A percentile compares a stretch with the other conserved stretches of the same genome.
phyloP scores from a whole-genome alignment of 2,329 filamentous ascomycete genomes.

The Stachybotrys chartarum region DNA sequence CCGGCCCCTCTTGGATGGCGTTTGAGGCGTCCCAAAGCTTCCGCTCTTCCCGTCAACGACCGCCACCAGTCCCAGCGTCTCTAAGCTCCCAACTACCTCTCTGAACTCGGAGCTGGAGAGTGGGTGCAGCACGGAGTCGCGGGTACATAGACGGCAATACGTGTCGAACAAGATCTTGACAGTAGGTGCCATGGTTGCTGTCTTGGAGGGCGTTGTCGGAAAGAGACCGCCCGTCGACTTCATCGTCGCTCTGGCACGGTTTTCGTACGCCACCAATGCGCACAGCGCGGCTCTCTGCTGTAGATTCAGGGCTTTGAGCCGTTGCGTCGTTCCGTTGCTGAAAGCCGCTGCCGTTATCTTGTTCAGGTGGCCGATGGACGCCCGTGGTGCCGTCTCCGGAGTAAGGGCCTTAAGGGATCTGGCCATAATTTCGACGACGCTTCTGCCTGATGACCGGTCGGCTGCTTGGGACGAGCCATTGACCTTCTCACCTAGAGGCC shows the following conservation, averaged over 20 bases:
- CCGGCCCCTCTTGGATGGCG: constrained; percentile 63
- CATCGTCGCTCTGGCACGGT: constrained; percentile 49
- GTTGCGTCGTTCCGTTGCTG: constrained; percentile 78
- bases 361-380: constrained; percentile 84
- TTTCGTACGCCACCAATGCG: constrained; percentile 80
- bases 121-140: constrained; percentile 82
- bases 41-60: constrained; percentile 64
- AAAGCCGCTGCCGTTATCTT: constrained; percentile 86
- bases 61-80: constrained; percentile 75
- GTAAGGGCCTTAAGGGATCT: constrained; percentile 57
- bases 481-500: constrained; percentile 71
- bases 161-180: constrained; percentile 78
- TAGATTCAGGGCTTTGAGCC: constrained; percentile 80
- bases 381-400: constrained; percentile 74
- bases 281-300: constrained; percentile 96
- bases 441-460: constrained; percentile 24
- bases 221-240: constrained; percentile 31
- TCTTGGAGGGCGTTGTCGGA: constrained; percentile 53
- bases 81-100: constrained; percentile 82
- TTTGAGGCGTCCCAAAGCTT: constrained; percentile 56
- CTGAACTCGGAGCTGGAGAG: constrained; percentile 89
- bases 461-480: constrained; percentile 49
- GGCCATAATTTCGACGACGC: constrained; percentile 39
- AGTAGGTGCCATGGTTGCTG: constrained; percentile 59
- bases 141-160: constrained; percentile 75